Conservation (phyloP, 2,329 filamentous ascomycete genomes). For the Cyphellophora attinorum region DNA sequence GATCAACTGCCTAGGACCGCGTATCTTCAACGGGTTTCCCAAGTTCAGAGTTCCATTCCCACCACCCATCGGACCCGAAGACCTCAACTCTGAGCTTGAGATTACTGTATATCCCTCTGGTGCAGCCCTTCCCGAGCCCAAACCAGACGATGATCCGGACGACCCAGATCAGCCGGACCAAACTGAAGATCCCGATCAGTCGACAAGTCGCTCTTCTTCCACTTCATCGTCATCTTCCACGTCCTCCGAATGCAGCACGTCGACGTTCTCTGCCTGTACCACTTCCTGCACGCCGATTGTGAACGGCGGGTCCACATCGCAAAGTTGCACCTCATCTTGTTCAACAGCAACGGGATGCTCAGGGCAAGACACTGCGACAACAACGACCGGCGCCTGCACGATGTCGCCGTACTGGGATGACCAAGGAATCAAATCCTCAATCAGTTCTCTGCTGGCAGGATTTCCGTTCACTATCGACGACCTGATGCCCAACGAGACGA, state of each 20-base stretch:
- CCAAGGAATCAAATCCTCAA: neutral
- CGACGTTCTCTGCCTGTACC: neutral
- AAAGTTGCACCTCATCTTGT: neutral
- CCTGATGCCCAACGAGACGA: too few species aligned
- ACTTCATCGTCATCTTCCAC: neutral
- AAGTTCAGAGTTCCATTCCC: neutral
- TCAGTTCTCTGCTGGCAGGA: neutral
- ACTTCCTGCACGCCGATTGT: neutral
- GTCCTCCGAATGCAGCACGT: neutral
- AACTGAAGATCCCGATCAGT: neutral
- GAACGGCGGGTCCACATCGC: neutral
- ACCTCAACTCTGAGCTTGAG: neutral
- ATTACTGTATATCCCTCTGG: too few species aligned
- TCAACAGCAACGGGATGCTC: neutral
- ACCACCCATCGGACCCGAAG: neutral
- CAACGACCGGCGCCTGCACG: neutral
- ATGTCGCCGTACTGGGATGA: neutral
- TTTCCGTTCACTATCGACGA: conserved; percentile 1
- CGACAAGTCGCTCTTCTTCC: neutral
- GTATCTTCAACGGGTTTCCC: neutral
- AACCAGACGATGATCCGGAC: too few species aligned
- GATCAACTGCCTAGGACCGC: neutral
- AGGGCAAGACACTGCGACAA: neutral
- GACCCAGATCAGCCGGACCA: neutral
- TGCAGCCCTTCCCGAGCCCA: too few species aligned